Base-by-base conservation (phyloP, 352 stramenopile species). In the Phytopythium sindhum region DNA sequence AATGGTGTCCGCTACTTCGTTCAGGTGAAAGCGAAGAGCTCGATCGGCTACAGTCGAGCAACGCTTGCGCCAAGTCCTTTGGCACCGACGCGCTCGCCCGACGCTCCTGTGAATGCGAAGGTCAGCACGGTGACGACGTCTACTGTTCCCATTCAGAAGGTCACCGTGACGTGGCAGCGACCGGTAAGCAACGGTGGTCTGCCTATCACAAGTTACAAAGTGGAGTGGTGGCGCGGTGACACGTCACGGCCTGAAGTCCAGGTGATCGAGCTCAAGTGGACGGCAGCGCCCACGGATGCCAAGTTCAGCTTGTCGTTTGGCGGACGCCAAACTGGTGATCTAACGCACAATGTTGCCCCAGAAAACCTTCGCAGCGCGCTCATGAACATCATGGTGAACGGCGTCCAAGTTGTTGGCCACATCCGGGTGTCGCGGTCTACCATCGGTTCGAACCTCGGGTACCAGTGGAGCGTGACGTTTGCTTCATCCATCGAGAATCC, bases 211-310 rank as follows among this genome's bases (percentile, higher is more conserved):
- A 88, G 84, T 52, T 96, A 95, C 67, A 80, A 78, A 47, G 70
- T 97, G 3, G 89, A 97, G 66, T 96, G 84, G 85, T 96, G 86
- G 82, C 78, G 80, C 19, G 69, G 64, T 7, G 69, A 70, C 10
- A 50, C 66, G 0, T 78, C 75, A 2, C 67, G 67, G 15, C 64
- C 73, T 0, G 89, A 97, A 57, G 75, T 96, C 39, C 93, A 97
- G 65, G 81, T 89, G 47, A 85, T 97, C 29, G 89, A 90, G 63
- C 80, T 96, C 57, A 88, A 82, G 63, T 98, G 86, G 86, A 84
- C 73, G 11, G 85, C 72, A 5, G 52, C 58, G 23, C 85, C 90
- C 11, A 89, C 75, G 9, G 55, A 55, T 9, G 76, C 70, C 11
- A 63, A 66, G 0, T 93, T 94, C 65, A 88, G 68, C 15, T 76